phyloP scores from a whole-genome alignment of 2,329 filamentous ascomycete species.

The Botrytis pseudocinerea region DNA sequence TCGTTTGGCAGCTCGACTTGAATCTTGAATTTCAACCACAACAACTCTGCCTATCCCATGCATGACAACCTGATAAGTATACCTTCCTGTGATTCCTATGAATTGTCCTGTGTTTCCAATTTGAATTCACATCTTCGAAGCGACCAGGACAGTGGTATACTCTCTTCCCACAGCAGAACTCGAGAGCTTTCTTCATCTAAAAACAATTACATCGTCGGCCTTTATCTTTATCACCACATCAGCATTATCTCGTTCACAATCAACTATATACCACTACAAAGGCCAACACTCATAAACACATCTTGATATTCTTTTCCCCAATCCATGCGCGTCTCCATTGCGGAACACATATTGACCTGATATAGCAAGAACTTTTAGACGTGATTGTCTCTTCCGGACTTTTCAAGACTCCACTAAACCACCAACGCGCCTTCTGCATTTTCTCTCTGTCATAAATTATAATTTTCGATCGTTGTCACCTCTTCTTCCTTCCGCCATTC shows the following conservation, averaged over 20 bases:
- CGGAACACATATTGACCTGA: not conserved
- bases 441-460: not conserved
- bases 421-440: constrained; percentile 5
- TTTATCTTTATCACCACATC: not conserved
- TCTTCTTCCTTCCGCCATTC: constrained; percentile 25
- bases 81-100: not conserved
- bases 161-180: not conserved
- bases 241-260: not conserved
- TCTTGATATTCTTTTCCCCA: not conserved
- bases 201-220: not conserved
- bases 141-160: not conserved
- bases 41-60: not conserved
- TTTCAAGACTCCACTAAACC: not conserved
- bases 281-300: not conserved
- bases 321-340: not conserved
- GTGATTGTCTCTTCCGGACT: not conserved
- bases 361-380: not conserved
- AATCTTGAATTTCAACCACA: not conserved
- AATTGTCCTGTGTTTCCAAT: not conserved
- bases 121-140: not conserved
- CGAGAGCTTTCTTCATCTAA: not conserved
- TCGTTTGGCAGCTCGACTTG: not conserved
- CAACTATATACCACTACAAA: not conserved
- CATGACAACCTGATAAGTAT: not conserved
- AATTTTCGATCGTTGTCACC: constrained; percentile 7